Base-by-base conservation (phyloP, 306 rosid genomes). In the Cucurbita argyrosperma region DNA sequence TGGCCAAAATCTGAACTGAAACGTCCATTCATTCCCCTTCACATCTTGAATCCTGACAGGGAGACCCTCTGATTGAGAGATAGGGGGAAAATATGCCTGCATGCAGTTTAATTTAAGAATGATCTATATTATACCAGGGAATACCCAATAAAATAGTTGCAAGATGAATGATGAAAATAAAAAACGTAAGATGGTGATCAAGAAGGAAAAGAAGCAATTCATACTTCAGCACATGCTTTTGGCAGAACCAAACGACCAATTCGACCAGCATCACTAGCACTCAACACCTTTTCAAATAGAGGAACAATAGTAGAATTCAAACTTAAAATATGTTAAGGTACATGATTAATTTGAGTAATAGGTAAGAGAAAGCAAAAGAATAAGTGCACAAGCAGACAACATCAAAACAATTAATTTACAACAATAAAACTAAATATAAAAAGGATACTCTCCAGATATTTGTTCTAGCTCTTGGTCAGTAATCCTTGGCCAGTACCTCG, bases 1-100 rank as follows among this genome's bases (percentile, higher is more conserved):
- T 47, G 99, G 99, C 99, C 99, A 94, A 89, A 88, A 94, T 91
- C 99, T 94, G 88, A 94, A 94, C 83, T 94, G 99, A 83, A 94
- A 91, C 5, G 90, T 88, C 99, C 99, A 94, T 5, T 94, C 97
- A 80, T 94, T 94, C 72, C 96, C 96, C 77, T 89, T 94, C 86
- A 86, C 97, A 79, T 94, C 99, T 87, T 82, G 97, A 67, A 94
- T 76, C 75, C 81, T 88, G 78, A 94, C 74, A 76, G 99, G 97
- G 80, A 94, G 88, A 64, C 99, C 99, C 81, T 94, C 99, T 53
- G 99, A 91, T 80, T 94, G 96, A 74, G 90, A 79, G 76, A 94
- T 94, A 72, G 79, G 61, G 79, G 99, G 99, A 82, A 94, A 94
- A 84, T 91, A 94, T 13, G 97, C 91, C 99, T 94, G 91, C 90